Evolutionary conservation across 163 green algal species (phyloP).

Genomic region (Scenedesmus sp.): DNA sequence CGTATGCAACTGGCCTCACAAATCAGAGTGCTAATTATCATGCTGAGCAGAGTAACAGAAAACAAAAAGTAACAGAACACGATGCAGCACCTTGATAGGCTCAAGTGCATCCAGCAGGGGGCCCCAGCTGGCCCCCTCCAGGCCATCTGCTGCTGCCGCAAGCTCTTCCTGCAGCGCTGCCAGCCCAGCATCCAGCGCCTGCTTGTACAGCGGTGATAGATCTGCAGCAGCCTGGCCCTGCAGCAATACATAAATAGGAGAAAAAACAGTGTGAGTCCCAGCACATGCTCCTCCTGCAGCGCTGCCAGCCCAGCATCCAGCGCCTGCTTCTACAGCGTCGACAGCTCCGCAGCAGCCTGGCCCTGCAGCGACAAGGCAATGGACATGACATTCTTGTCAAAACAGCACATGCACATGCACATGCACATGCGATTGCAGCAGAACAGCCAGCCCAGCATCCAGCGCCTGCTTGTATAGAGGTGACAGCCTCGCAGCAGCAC

Average conservation of each 20-base stretch:
- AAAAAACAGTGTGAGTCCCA: no score
- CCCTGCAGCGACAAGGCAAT: neutral
- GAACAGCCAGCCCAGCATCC: conserved; percentile 40
- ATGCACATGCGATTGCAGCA: conserved; percentile 14
- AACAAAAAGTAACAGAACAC: neutral
- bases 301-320: conserved; percentile 47
- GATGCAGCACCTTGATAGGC: conserved; percentile 27
- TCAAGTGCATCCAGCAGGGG: neutral
- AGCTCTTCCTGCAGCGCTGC: conserved; percentile 44
- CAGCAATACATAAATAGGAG: neutral
- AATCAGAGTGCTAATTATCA: no score
- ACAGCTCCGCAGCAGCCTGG: neutral
- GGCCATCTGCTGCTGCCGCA: neutral
- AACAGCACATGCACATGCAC: neutral
- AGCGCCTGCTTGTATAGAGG: conserved; percentile 47
- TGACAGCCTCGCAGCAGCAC: neutral
- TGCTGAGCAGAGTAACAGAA: no score
- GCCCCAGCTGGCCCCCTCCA: conserved; percentile 40
- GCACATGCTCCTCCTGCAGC: conserved; percentile 36
- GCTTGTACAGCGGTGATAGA: conserved; percentile 43
- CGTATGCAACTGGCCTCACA: no score
- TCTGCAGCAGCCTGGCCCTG: conserved; percentile 15
- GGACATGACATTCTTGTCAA: no score
- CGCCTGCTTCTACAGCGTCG: conserved; percentile 48
- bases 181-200: conserved; percentile 51